phyloP scores from a whole-genome alignment of 2,329 filamentous ascomycete genomes.

The Diaporthe vexans region DNA sequence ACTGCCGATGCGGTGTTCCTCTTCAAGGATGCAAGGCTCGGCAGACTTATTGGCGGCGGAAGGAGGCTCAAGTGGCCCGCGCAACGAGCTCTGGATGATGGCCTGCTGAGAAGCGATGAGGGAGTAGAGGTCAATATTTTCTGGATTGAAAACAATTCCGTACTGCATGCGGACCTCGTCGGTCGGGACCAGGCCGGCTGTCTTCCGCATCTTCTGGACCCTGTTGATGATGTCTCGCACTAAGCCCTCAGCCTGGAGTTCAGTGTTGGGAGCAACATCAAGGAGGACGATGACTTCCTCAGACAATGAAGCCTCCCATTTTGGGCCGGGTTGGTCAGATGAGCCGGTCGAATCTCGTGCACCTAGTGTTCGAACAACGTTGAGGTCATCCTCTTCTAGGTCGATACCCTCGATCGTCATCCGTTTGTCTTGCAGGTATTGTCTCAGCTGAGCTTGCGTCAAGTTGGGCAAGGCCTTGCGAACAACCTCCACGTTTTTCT shows the following conservation, averaged over 20 bases:
- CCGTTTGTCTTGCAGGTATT: conserved; percentile 80
- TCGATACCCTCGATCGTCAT: conserved; percentile 89
- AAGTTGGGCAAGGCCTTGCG: conserved; percentile 89
- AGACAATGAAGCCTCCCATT: conserved; percentile 88
- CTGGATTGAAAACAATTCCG: conserved; percentile 81
- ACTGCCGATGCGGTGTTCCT: conserved; percentile 10
- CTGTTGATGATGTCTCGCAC: conserved; percentile 94
- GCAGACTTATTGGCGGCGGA: neutral
- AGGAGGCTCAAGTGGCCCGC: neutral
- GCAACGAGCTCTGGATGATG: neutral
- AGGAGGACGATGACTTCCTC: conserved; percentile 91
- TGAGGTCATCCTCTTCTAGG: conserved; percentile 84
- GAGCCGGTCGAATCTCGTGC: conserved; percentile 57
- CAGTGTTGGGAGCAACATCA: conserved; percentile 80
- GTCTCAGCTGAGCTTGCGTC: conserved; percentile 83
- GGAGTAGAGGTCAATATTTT: conserved; percentile 77
- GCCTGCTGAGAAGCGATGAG: conserved; percentile 72
- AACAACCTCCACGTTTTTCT: conserved; percentile 92
- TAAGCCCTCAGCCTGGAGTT: conserved; percentile 88
- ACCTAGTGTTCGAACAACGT: conserved; percentile 81
- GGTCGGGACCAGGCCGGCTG: conserved; percentile 88
- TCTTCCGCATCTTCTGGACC: conserved; percentile 92
- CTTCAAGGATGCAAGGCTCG: neutral
- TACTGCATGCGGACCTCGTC: conserved; percentile 98
- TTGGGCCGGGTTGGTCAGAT: conserved; percentile 72